Evolutionary conservation across 179 eudicot genomes (phyloP).

Genomic region (Beta lomatogona): DNA sequence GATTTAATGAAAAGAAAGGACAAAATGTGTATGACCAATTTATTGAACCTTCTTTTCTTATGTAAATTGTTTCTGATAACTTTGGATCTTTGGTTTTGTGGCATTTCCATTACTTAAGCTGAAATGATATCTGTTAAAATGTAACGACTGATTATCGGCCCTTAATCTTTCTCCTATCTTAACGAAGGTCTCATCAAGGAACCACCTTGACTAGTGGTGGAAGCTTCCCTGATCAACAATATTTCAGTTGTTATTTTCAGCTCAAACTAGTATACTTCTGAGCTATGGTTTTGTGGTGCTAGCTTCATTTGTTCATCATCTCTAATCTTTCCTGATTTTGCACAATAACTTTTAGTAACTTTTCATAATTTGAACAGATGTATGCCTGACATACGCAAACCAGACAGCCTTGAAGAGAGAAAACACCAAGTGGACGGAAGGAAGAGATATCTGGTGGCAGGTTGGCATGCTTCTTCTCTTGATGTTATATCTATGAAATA

Average conservation of each 20-base stretch:
- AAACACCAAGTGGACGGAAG: slow-evolving; percentile 72
- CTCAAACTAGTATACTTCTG: neutral
- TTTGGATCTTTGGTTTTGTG: neutral
- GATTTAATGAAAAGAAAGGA: neutral
- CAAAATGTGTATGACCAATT: neutral
- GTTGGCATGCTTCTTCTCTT: slow-evolving; percentile 39
- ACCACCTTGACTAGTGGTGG: neutral
- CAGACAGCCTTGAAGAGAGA: slow-evolving; percentile 53
- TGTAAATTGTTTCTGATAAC: neutral
- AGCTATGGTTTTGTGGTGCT: neutral
- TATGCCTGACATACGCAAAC: no score
- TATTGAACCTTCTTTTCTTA: neutral
- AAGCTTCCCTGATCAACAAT: neutral
- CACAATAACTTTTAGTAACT: slow-evolving; percentile 4
- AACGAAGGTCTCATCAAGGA: neutral
- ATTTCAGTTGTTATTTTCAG: neutral
- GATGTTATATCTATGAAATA: neutral
- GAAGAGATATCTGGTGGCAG: slow-evolving; percentile 99
- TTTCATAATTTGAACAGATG: slow-evolving; percentile 46
- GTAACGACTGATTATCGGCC: neutral
- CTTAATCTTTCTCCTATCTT: neutral
- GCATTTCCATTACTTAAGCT: neutral
- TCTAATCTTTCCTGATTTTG: neutral
- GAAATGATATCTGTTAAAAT: neutral
- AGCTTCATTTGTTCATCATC: neutral